A percentile compares a stretch with the other conserved stretches of the same genome.
phyloP scores from a whole-genome alignment of 306 rosid species.

The Geum urbanum region DNA sequence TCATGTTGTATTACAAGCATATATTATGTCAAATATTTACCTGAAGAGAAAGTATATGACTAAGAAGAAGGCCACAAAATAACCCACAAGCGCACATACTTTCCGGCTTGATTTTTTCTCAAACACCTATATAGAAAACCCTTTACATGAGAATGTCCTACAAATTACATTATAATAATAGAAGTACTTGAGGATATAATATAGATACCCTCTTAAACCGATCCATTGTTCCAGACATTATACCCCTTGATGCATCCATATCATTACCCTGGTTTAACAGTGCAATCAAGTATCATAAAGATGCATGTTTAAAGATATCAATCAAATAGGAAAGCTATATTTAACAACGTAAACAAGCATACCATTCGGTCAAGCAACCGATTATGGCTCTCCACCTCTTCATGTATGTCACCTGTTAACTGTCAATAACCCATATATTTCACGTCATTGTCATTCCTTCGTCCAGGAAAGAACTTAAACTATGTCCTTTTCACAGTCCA shows the following conservation, averaged over 20 bases:
- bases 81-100: conserved; percentile 62
- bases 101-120: conserved; percentile 72
- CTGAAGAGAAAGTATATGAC: conserved; percentile 67
- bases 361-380: conserved; percentile 79
- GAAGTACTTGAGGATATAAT: conserved; percentile 6
- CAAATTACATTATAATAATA: conserved; percentile 15
- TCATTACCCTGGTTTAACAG: conserved; percentile 57
- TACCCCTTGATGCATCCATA: conserved; percentile 93
- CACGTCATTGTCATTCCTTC: neutral
- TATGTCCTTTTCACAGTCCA: too few relatives aligned
- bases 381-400: conserved; percentile 90
- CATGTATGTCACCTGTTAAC: conserved; percentile 94
- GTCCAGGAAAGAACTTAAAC: neutral
- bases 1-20: conserved; percentile 10
- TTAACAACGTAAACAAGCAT: conserved; percentile 25
- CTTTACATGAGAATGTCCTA: conserved; percentile 17
- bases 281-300: conserved; percentile 17
- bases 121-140: conserved; percentile 61
- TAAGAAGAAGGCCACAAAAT: conserved; percentile 59
- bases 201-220: conserved; percentile 75
- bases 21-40: conserved; percentile 33
- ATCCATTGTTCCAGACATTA: conserved; percentile 93
- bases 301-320: neutral
- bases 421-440: conserved; percentile 29
- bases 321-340: neutral